Conservation (phyloP, 2,329 filamentous ascomycete genomes). For the Exophiala calicioides region DNA sequence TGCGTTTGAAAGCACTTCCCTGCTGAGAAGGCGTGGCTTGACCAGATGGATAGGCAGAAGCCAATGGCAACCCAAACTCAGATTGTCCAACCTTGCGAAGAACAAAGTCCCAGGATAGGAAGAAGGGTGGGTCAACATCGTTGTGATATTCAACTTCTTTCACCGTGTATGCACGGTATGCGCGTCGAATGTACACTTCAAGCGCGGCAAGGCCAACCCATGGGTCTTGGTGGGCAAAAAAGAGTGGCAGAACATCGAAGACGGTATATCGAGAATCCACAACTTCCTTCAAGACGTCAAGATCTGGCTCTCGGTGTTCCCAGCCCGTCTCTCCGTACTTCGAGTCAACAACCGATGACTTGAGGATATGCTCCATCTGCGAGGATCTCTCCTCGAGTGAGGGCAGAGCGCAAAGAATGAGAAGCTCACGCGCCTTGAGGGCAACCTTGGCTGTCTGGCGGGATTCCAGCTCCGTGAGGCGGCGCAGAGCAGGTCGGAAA, state of each 20-base stretch:
- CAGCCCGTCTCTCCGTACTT: conserved; percentile 95
- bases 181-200: conserved; percentile 93
- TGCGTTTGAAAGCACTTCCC: conserved; percentile 71
- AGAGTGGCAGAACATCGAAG: conserved; percentile 90
- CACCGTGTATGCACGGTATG: conserved; percentile 92
- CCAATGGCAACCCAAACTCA: conserved; percentile 80
- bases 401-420: conserved; percentile 95
- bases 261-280: conserved; percentile 99
- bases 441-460: conserved; percentile 89
- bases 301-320: conserved; percentile 90
- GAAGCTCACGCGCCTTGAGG: conserved; percentile 92
- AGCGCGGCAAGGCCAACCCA: conserved; percentile 93
- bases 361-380: conserved; percentile 98
- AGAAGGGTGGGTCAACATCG: conserved; percentile 71
- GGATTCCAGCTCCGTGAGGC: conserved; percentile 87
- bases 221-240: conserved; percentile 91
- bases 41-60: conserved; percentile 78
- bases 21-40: conserved; percentile 71
- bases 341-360: conserved; percentile 94
- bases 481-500: conserved; percentile 78
- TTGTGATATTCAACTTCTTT: conserved; percentile 87
- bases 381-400: conserved; percentile 91
- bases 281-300: conserved; percentile 93
- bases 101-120: conserved; percentile 92
- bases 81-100: conserved; percentile 90